Evolutionary conservation across 257 asterid species (phyloP), one percentile per base, ranked within the genome.

Genomic region (Ophiorrhiza pumila): DNA sequence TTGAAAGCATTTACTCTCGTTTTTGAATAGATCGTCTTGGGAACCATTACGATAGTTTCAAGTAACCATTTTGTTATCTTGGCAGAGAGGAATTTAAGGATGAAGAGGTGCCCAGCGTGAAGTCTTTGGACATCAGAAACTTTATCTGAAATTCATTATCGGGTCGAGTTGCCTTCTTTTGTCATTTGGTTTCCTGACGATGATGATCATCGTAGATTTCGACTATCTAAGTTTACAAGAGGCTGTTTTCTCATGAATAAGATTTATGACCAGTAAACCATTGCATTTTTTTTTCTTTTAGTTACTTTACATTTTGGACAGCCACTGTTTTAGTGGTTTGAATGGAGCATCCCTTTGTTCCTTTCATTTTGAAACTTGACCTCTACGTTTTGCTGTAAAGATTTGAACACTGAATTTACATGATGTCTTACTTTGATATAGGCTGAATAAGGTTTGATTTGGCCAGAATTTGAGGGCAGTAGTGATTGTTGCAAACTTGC

Each of bases 111-210:
- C 69, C 69, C 22, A 39, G 52, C 15, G 69, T 64, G 52, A 64
- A 64, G 69, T 83, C 97, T 47, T 76, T 93, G 82, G 98, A 93
- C 82, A 77, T 89, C 77, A 85, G 98, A 74, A 93, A 89, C 87
- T 93, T 91, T 85, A 42, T 73, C 0, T 73, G 63, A 53, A 73
- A 31, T 39, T 71, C 23, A 49, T 71, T 17, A 27, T 10, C 14
- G 65, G 23, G 25, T 55, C 17, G 29, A 69, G 17, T 15, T 20
- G 17, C 31, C 49, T 31, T 31, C 35, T n/a, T 25, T 2, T 23
- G 34, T 41, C 68, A 42, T 41, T n/a, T 14, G 12, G 41, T 47
- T 71, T 41, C 23, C n/a, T n/a, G 29, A 41, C 29, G 31, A 43
- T 12, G 27, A 22, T 12, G 14, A 12, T n/a, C 55, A 32, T 70